Percentiles rank a stretch among this genome's conserved stretches.
phyloP scores from a whole-genome alignment of 495 filamentous ascomycete species.

The Filosporella fistucella region DNA sequence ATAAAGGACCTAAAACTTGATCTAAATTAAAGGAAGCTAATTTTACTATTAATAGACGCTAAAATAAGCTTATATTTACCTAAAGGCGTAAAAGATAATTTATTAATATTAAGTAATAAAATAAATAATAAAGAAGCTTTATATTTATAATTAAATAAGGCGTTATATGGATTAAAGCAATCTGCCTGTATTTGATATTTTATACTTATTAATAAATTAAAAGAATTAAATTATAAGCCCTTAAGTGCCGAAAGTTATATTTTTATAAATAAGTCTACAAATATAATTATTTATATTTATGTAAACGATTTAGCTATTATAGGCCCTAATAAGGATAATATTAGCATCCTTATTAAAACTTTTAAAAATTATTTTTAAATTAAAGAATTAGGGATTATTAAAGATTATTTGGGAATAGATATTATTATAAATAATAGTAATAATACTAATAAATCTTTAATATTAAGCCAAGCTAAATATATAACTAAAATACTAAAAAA shows the following conservation, averaged over 20 bases:
- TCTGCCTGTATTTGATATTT: conserved; percentile 15
- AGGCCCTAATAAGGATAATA: conserved; percentile 1
- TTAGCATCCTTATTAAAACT: conserved; percentile 16
- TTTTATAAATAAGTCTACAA: conserved; percentile 8
- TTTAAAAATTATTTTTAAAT: conserved; percentile 18
- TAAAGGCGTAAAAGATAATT: neutral
- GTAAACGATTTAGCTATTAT: conserved; percentile 20
- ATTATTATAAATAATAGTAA: conserved; percentile 17
- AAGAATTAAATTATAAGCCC: conserved; percentile 9
- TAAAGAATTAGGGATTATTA: conserved; percentile 18
- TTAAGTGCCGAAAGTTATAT: conserved; percentile 11
- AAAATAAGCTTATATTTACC: neutral
- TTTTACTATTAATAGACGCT: conserved; percentile 1
- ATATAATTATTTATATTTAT: conserved; percentile 15
- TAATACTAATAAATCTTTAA: conserved; percentile 4
- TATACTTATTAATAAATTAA: conserved; percentile 10
- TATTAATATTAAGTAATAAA: neutral
- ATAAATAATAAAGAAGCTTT: neutral
- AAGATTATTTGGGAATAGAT: conserved; percentile 19
- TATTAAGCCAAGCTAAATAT: conserved; percentile 17
- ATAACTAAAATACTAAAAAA: conserved; percentile 14
- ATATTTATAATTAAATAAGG: conserved; percentile 13
- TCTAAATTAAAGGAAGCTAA: conserved; percentile 2
- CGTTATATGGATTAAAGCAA: conserved; percentile 22
- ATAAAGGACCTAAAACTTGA: neutral